A percentile compares a stretch with the other conserved stretches of the same genome.
Evolutionary conservation across 345 rosid species (phyloP).

Genomic region (Combretum micranthum): DNA sequence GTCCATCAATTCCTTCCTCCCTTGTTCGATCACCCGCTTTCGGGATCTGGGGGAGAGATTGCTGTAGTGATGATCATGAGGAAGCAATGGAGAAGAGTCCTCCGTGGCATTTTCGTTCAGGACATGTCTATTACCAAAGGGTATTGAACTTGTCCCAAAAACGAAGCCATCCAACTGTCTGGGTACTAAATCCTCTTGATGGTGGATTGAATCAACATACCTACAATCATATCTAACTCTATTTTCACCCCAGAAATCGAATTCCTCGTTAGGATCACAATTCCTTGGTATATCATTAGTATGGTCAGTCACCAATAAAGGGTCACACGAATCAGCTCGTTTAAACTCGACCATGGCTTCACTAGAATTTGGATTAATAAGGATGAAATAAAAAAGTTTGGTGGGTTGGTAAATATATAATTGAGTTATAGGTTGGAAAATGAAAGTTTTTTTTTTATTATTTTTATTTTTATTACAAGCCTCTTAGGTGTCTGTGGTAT

Average conservation of each 20-base stretch:
- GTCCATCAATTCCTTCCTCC: constrained; percentile 55
- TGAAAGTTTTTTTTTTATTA: too few relatives aligned
- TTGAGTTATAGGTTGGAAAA: too few relatives aligned
- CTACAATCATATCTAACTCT: not conserved
- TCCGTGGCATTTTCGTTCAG: not conserved
- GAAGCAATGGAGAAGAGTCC: constrained; percentile 35
- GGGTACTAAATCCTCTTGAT: not conserved
- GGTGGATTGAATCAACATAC: not conserved
- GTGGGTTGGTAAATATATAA: too few relatives aligned
- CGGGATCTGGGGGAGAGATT: constrained; percentile 17
- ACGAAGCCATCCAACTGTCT: not conserved
- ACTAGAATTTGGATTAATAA: too few relatives aligned
- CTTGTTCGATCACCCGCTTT: constrained; percentile 27
- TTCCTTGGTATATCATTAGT: not conserved
- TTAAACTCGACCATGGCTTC: too few relatives aligned
- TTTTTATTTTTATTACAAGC: too few relatives aligned
- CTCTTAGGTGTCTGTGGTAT: not conserved
- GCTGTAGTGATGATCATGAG: constrained; percentile 16
- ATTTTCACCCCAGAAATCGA: constrained; percentile 33
- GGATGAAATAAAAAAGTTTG: too few relatives aligned
- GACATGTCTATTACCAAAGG: not conserved
- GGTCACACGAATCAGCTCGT: not conserved
- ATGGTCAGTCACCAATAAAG: not conserved
- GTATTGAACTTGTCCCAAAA: too few relatives aligned
- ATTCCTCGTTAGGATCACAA: constrained; percentile 17